phyloP scores from a whole-genome alignment of 257 asterid species.

The Solanum paucissectum region DNA sequence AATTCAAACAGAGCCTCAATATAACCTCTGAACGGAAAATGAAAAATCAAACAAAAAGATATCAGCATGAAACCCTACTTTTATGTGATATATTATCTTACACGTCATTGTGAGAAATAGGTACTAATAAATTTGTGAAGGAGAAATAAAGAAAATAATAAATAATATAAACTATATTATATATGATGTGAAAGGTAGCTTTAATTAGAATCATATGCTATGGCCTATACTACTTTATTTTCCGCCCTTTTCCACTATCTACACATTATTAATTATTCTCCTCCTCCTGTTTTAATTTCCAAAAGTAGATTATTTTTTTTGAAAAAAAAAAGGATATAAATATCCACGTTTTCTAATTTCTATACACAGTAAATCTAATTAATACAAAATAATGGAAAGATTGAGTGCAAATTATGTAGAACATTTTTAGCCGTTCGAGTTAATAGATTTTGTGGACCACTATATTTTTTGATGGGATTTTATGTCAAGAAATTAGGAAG shows the following conservation, averaged over 20 bases:
- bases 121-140: neutral
- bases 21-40: no score
- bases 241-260: neutral
- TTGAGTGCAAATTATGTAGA: neutral
- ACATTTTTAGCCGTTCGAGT: neutral
- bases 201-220: neutral
- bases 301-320: neutral
- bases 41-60: no score
- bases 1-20: accelerated
- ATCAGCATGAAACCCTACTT: neutral
- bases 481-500: neutral
- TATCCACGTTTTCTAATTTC: neutral
- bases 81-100: neutral
- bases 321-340: neutral
- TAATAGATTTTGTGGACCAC: neutral
- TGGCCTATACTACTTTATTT: neutral
- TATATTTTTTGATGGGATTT: neutral
- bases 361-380: neutral
- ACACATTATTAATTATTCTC: neutral
- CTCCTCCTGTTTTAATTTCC: neutral
- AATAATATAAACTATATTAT: neutral
- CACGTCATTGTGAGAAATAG: neutral
- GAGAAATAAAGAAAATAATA: neutral
- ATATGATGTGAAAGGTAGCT: neutral
- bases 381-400: neutral